Conservation (phyloP, 2,329 filamentous ascomycete genomes). For the Pseudohalonectria lignicola region DNA sequence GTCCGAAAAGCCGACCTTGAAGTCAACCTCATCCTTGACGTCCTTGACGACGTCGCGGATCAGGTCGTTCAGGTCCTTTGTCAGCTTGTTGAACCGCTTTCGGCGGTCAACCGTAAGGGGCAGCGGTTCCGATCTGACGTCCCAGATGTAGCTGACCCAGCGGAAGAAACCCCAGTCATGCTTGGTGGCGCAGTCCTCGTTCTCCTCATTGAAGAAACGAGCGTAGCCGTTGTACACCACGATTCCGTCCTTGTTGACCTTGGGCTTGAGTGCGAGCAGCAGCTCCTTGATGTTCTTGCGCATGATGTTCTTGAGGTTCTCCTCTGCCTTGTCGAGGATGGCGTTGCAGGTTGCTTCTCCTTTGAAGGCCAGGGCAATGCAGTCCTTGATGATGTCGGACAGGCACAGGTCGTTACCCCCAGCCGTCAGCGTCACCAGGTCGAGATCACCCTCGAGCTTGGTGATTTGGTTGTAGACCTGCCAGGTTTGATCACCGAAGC, state of each 20-base stretch:
- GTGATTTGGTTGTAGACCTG: no score
- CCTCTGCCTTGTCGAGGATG: conserved; percentile 13
- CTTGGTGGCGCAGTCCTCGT: conserved; percentile 11
- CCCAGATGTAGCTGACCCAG: no score
- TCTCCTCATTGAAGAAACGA: conserved; percentile 19
- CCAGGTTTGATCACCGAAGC: no score
- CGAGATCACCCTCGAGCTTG: no score
- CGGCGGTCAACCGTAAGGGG: conserved; percentile 57
- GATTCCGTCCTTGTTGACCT: conserved; percentile 17
- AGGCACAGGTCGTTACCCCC: not conserved
- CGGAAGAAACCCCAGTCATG: conserved; percentile 1
- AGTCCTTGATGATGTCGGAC: conserved; percentile 2
- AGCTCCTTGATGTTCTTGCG: conserved; percentile 15
- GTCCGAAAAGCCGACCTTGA: conserved; percentile 15
- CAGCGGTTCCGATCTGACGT: no score
- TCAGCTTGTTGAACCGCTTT: conserved; percentile 16
- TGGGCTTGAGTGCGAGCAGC: conserved; percentile 13
- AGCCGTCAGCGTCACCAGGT: not conserved
- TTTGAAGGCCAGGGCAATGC: conserved; percentile 11
- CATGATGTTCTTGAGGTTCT: conserved; percentile 16
- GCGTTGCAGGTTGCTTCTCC: no score
- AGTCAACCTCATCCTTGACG: conserved; percentile 5
- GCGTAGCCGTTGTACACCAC: conserved; percentile 19
- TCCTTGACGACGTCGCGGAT: conserved; percentile 17
- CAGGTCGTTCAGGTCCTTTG: conserved; percentile 14